Evolutionary conservation across 306 rosid species (phyloP).

Genomic region (Trifolium fragiferum): DNA sequence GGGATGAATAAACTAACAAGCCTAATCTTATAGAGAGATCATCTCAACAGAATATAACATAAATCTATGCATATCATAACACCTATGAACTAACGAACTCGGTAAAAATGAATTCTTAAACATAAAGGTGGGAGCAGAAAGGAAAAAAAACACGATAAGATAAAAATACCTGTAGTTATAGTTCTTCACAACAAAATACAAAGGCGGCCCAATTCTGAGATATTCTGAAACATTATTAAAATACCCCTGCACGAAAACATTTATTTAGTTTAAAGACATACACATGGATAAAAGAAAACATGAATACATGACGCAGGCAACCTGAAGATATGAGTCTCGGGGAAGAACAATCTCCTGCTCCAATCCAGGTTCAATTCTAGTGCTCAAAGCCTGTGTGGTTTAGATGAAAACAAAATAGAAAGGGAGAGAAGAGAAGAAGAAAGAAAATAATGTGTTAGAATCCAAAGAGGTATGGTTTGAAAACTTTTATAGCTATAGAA

Average conservation of each 20-base stretch:
- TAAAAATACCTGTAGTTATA: constrained; percentile 82
- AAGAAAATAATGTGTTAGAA: constrained; percentile 20
- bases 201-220: constrained; percentile 95
- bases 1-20: too few relatives aligned
- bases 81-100: not conserved
- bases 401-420: constrained; percentile 36
- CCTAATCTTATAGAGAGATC: too few relatives aligned
- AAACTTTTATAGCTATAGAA: constrained; percentile 9
- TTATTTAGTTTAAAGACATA: constrained; percentile 36
- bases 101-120: constrained; percentile 9
- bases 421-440: constrained; percentile 8
- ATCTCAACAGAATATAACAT: too few relatives aligned
- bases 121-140: constrained; percentile 18
- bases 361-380: constrained; percentile 94
- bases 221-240: constrained; percentile 82
- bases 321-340: constrained; percentile 96
- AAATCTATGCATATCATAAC: too few relatives aligned
- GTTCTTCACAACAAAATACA: constrained; percentile 95
- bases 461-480: constrained; percentile 36
- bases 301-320: constrained; percentile 39
- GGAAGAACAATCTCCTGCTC: constrained; percentile 98
- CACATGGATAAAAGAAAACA: constrained; percentile 31
- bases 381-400: constrained; percentile 75
- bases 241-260: constrained; percentile 78
- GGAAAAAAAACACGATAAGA: not conserved